A percentile compares a stretch with the other conserved stretches of the same genome.
phyloP scores from a whole-genome alignment of 2,329 filamentous ascomycete species.

The Saccharata proteae region DNA sequence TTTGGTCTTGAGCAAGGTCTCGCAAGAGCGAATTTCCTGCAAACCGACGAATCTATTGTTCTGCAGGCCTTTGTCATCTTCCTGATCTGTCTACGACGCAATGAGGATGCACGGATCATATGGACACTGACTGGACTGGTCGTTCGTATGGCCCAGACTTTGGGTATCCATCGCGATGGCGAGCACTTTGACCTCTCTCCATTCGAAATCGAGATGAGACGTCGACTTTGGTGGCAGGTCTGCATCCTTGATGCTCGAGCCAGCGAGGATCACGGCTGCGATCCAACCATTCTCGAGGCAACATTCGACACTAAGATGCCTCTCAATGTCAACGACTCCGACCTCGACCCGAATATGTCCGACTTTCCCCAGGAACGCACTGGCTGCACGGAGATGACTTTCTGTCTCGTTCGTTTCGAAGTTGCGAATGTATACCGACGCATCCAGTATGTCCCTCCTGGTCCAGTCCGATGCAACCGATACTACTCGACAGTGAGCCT shows the following conservation, averaged over 20 bases:
- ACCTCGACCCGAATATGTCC: constrained; percentile 38
- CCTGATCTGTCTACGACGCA: constrained; percentile 43
- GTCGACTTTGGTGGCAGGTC: constrained; percentile 49
- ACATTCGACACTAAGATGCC: constrained; percentile 50
- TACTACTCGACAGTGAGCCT: constrained; percentile 33
- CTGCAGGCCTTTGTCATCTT: constrained; percentile 53
- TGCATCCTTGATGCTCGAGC: constrained; percentile 47
- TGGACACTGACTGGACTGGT: constrained; percentile 49
- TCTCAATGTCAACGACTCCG: constrained; percentile 43
- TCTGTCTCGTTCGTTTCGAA: constrained; percentile 42
- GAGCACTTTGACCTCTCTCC: constrained; percentile 42
- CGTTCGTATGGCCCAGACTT: constrained; percentile 46
- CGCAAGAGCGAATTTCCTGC: constrained; percentile 49
- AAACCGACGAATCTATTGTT: constrained; percentile 48
- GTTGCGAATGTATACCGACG: constrained; percentile 35
- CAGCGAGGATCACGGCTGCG: constrained; percentile 51
- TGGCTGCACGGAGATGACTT: constrained; percentile 48
- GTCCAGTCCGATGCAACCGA: constrained; percentile 28
- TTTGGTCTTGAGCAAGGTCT: constrained; percentile 53
- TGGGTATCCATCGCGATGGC: constrained; percentile 50
- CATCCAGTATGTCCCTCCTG: constrained; percentile 33
- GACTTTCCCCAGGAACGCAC: constrained; percentile 34
- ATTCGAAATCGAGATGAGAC: constrained; percentile 49
- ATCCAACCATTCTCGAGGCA: constrained; percentile 45
- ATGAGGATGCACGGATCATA: constrained; percentile 37